These are phyloP conservation scores for Brachypodium distachyon DNA, from an alignment of 202 grass and related monocot genomes.

Conservation along the genomic window DNA sequence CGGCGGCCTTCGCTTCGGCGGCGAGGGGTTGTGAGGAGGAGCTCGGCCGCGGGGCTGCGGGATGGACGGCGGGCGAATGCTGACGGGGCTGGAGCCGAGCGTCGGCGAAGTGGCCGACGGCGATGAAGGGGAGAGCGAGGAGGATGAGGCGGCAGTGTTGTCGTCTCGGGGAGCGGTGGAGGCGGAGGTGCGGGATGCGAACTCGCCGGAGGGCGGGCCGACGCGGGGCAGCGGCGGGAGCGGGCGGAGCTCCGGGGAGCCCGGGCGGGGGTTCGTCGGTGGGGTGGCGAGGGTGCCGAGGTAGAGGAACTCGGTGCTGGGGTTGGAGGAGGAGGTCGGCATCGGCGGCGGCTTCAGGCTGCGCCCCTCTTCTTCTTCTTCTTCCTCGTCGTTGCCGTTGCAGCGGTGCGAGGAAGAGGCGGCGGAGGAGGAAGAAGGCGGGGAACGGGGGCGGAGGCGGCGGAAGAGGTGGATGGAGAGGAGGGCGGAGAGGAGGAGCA, in stretches of 20 bases:
- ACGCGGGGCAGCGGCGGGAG: constrained; percentile 74
- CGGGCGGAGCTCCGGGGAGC: constrained; percentile 86
- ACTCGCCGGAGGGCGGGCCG: constrained; percentile 44
- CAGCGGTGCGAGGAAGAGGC: background rate
- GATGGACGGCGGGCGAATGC: constrained; percentile 32
- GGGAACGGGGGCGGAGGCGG: constrained; percentile 17
- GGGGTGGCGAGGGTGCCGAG: constrained; percentile 70
- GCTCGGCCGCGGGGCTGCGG: constrained; percentile 43
- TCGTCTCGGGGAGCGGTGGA: constrained; percentile 22
- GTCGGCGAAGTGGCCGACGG: constrained; percentile 39
- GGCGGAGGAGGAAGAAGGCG: background rate
- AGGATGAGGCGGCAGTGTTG: constrained; percentile 35
- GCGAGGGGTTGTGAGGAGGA: constrained; percentile 26
- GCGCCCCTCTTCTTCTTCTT: constrained; percentile 26
- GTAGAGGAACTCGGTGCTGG: constrained; percentile 90
- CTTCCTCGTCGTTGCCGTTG: background rate
- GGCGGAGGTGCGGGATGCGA: constrained; percentile 23
- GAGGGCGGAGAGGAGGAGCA: constrained; percentile 47
- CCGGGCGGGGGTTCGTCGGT: constrained; percentile 12
- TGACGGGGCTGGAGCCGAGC: constrained; percentile 19
- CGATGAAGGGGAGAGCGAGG: constrained; percentile 45
- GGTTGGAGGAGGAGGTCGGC: constrained; percentile 57
- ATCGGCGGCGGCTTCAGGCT: constrained; percentile 55
- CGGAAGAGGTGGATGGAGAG: constrained; percentile 51
- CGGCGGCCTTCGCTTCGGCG: constrained; percentile 19